Base-by-base conservation (phyloP, 257 asterid genomes). In the Galeopsis tetrahit region DNA sequence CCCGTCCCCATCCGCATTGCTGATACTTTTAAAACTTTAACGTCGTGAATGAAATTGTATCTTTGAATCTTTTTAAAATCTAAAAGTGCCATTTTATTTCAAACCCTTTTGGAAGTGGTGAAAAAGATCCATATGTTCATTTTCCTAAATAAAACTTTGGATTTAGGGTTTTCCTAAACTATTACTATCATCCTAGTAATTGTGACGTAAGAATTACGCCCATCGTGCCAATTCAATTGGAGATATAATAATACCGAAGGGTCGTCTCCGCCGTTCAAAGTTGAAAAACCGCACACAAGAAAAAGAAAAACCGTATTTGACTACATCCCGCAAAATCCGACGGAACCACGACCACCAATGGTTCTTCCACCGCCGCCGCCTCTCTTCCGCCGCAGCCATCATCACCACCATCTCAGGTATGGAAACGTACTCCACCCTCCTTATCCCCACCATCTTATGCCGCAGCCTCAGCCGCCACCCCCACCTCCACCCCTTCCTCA, bases 371-470 rank as follows among this genome's bases (percentile, higher is more conserved):
- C 85, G 73, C 84, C 83, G 51, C 86, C 78, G 35, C 78, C 75
- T 7, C 51, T 36, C 15, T 31, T 3, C 73, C 56, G 66, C 75
- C 66, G 55, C 77, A 78, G 55, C 65, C 78, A 64, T 79, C 83
- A 71, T 44, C 85, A 79, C 78, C 88, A 62, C 69, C 83, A 66
- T 61, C 65, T 63, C 76, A 82, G 96, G 89, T 89, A 88, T 44
- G 86, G 42, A 17, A 58, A 76, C 72, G 72, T 57, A 2, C 77
- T 65, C 59, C 78, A 59, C 69, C 82, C 69, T 48, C 81, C 82
- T 52, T 59, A 61, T 71, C 66, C 70, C n/a, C 75, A 75, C 72
- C 81, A 63, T 49, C 78, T 36, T 33, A 81, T 82, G 39, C 77
- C 81, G 0, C 82, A 70, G 2, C 85, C 80, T 21, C 28, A 21